These are phyloP conservation scores for Solanum etuberosum DNA, from an alignment of 257 asterid species.

Conservation along the genomic window DNA sequence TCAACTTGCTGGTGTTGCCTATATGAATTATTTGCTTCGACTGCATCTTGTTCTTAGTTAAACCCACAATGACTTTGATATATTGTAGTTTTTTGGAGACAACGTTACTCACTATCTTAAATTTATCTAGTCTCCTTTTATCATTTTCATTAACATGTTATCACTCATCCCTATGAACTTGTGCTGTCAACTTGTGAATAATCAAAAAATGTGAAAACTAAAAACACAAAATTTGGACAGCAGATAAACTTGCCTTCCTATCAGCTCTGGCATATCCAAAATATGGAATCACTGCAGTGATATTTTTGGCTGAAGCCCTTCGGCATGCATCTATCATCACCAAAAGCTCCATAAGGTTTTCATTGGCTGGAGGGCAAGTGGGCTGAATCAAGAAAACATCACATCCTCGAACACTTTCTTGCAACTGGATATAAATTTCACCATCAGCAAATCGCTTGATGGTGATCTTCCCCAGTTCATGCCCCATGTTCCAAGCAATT, in stretches of 20 bases:
- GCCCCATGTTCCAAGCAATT: constrained; percentile 91
- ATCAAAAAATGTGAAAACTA: background rate
- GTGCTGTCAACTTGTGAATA: background rate
- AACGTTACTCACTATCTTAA: background rate
- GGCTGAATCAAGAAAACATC: constrained; percentile 77
- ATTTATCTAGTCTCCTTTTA: background rate
- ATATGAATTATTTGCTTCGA: background rate
- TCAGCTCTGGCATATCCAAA: constrained; percentile 96
- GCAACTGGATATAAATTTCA: constrained; percentile 82
- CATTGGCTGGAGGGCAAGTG: constrained; percentile 84
- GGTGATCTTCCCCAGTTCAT: constrained; percentile 44
- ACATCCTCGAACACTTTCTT: constrained; percentile 94
- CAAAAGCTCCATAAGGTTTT: constrained; percentile 85
- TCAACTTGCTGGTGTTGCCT: background rate
- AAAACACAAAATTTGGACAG: background rate
- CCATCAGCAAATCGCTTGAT: constrained; percentile 88
- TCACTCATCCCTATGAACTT: background rate
- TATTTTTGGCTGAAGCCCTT: constrained; percentile 83
- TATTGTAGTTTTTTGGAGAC: background rate
- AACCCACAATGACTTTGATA: background rate
- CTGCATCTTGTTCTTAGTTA: background rate
- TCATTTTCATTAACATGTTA: background rate
- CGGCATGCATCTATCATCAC: constrained; percentile 92
- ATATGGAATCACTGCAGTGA: constrained; percentile 87
- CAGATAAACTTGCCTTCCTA: constrained; percentile 43